phyloP scores from a whole-genome alignment of 2,329 filamentous ascomycete species.

The Monilinia laxa region DNA sequence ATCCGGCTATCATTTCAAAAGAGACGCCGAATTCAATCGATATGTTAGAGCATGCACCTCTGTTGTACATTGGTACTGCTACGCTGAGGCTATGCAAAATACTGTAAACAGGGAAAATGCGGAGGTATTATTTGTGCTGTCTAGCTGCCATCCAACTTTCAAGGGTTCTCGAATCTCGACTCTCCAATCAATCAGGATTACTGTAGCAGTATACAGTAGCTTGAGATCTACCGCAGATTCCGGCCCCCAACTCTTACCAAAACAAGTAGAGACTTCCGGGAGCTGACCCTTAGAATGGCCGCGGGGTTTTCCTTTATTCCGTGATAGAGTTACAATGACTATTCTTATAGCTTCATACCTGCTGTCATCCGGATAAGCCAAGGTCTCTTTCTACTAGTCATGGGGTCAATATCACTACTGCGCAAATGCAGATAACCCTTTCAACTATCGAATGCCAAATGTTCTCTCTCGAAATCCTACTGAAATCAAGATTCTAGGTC shows the following conservation, averaged over 20 bases:
- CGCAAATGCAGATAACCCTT: conserved; percentile 16
- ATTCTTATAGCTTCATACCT: conserved; percentile 13
- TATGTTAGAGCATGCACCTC: not conserved
- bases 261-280: not conserved
- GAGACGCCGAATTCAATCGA: conserved; percentile 1
- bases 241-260: not conserved
- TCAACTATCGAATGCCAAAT: conserved; percentile 9
- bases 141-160: conserved; percentile 1
- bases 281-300: conserved; percentile 3
- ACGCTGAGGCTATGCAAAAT: conserved; percentile 22
- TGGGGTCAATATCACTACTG: conserved; percentile 11
- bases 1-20: not conserved
- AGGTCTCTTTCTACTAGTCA: conserved; percentile 2
- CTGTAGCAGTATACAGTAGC: not conserved
- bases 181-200: conserved; percentile 7
- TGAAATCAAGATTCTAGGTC: conserved; percentile 2
- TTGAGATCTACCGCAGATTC: conserved; percentile 16
- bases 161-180: not conserved
- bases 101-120: conserved; percentile 8
- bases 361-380: conserved; percentile 15
- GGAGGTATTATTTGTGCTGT: conserved; percentile 14
- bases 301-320: conserved; percentile 19
- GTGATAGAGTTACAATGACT: conserved; percentile 12
- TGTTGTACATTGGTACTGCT: conserved; percentile 9
- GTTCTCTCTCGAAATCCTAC: conserved; percentile 1